Conservation (phyloP, 805 yeast species). For the Candida corydali region DNA sequence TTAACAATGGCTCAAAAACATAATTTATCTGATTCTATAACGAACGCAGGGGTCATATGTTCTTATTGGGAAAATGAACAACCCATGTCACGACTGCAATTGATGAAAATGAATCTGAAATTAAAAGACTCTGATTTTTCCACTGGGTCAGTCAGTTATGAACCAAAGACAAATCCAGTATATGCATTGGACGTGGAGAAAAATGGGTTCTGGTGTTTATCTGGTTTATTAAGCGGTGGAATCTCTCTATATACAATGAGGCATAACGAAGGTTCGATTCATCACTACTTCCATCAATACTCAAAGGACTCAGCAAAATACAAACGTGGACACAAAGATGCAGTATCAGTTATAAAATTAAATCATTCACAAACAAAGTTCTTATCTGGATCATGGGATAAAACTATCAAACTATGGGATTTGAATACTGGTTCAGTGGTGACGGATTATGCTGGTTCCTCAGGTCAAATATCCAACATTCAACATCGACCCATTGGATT, state of each 20-base stretch:
- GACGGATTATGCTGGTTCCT: constrained; percentile 48
- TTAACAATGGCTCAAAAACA: constrained; percentile 90
- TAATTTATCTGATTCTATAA: constrained; percentile 69
- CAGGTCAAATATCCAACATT: constrained; percentile 77
- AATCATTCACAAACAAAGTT: constrained; percentile 60
- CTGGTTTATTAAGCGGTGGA: constrained; percentile 84
- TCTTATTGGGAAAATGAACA: constrained; percentile 97
- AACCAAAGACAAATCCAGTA: constrained; percentile 76
- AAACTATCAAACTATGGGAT: constrained; percentile 78
- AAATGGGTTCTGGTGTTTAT: constrained; percentile 76
- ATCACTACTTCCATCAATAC: constrained; percentile 58
- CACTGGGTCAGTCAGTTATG: constrained; percentile 39
- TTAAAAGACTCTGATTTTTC: constrained; percentile 31
- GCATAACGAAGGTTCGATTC: constrained; percentile 75
- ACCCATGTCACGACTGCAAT: constrained; percentile 52
- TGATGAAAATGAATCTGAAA: constrained; percentile 30
- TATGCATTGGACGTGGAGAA: constrained; percentile 81
- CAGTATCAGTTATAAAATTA: constrained; percentile 69
- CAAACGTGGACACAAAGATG: constrained; percentile 53
- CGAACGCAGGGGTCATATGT: constrained; percentile 75
- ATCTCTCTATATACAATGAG: constrained; percentile 79
- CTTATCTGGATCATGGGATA: constrained; percentile 91
- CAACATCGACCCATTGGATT: constrained; percentile 65
- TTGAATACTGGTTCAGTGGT: constrained; percentile 61
- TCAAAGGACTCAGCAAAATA: constrained; percentile 16